These are phyloP conservation scores for Cercospora sojina DNA, from an alignment of 2,329 filamentous ascomycete species.

Conservation along the genomic window DNA sequence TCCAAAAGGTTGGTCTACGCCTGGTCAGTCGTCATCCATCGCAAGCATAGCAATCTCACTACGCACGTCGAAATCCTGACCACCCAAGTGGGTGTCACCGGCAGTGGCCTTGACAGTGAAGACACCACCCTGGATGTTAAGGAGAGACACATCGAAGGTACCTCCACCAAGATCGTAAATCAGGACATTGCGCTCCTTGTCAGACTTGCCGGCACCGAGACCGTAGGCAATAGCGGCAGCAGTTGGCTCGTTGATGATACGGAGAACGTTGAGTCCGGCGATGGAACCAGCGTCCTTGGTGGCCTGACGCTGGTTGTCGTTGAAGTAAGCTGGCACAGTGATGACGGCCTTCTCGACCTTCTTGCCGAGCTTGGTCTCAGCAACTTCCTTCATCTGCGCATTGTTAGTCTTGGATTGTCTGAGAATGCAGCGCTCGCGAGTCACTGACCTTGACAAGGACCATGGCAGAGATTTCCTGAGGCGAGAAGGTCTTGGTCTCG, in stretches of 20 bases:
- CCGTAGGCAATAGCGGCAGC: constrained; percentile 98
- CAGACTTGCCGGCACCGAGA: constrained; percentile 62
- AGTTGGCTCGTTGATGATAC: constrained; percentile 99
- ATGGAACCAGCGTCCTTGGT: constrained; percentile 99
- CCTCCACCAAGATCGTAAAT: constrained; percentile 99
- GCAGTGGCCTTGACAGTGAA: constrained; percentile 99
- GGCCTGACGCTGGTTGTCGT: constrained; percentile 99
- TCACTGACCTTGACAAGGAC: constrained; percentile 86
- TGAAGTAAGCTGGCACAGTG: constrained; percentile 99
- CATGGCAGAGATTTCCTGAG: constrained; percentile 99
- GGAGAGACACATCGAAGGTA: constrained; percentile 99
- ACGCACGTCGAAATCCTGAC: constrained; percentile 13
- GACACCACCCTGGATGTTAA: constrained; percentile 98
- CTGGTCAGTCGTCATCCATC: neutral
- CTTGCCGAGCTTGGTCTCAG: constrained; percentile 96
- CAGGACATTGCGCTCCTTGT: constrained; percentile 97
- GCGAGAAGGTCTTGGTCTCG: constrained; percentile 93
- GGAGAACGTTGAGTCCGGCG: constrained; percentile 93
- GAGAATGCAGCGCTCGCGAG: neutral
- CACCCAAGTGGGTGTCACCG: constrained; percentile 61
- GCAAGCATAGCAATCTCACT: neutral
- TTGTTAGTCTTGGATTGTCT: constrained; percentile 20
- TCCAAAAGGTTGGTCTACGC: constrained; percentile 87
- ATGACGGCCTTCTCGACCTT: constrained; percentile 99
- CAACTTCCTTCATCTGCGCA: constrained; percentile 94